Base-by-base conservation (phyloP, 352 stramenopile species). In the Phytopythium aichiense region DNA sequence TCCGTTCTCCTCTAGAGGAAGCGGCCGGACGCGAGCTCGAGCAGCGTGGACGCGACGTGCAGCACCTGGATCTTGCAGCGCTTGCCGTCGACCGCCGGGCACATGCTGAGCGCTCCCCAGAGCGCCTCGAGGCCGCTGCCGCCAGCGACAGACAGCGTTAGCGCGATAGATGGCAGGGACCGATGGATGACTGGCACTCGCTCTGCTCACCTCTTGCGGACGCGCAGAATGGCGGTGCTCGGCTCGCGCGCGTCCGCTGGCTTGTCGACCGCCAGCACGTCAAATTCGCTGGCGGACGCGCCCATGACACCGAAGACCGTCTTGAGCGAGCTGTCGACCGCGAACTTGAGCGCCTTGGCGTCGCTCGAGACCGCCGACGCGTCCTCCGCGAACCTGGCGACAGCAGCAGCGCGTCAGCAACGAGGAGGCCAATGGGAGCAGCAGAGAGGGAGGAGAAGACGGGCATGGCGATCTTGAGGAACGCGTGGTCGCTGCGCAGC, bases 61-160 rank as follows among this genome's bases (percentile, higher is more conserved):
- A 90, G 50, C 37, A 90, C 78, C 48, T 90, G 68, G 12, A 88
- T 58, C 61, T 84, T 88, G 71, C 77, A 84, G 18, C 83, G 59
- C 56, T 84, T 85, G 38, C 77, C 74, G 53, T 90, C 82, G 11
- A 93, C 67, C 15, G 69, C 72, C 37, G 84, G 86, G 64, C 81
- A 91, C 74, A 91, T 87, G n/a, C 76, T 88, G 55, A 91, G 72
- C 28, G 81, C 81, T 15, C 81, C 81, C 68, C 79, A 77, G 12
- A 93, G 66, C 2, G 64, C 75, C 58, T 90, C 70, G 38, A 93
- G 58, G 42, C 78, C 81, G 40, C 80, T 81, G 58, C 58, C n/a
- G 15, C 4, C 51, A 30, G 16, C 16, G 13, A 12, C 30, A n/a
- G 31, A 8, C 3, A 40, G 11, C 30, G 51, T 51, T 37, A 13